phyloP scores from a whole-genome alignment of 2,329 filamentous ascomycete genomes.

The Lachnellula hyalina region DNA sequence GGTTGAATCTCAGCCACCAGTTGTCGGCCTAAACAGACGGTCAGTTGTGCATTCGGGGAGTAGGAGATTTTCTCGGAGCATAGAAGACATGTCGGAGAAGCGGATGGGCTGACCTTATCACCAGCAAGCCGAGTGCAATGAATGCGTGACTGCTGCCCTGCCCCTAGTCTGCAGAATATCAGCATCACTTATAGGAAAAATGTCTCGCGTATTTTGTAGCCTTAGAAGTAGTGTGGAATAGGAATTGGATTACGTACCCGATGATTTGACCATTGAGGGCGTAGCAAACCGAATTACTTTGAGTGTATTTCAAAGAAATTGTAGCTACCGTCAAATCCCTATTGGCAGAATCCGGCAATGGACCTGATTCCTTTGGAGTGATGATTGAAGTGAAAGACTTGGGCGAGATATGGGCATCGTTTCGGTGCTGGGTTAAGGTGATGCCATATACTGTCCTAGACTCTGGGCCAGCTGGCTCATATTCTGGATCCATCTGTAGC shows the following conservation, averaged over 20 bases:
- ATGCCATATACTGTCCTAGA: constrained; percentile 86
- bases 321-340: constrained; percentile 92
- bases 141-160: constrained; percentile 94
- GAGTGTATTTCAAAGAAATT: constrained; percentile 96
- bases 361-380: constrained; percentile 70
- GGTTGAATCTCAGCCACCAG: constrained; percentile 99
- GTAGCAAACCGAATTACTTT: constrained; percentile 99
- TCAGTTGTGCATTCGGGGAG: background rate
- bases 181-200: background rate
- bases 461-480: constrained; percentile 69
- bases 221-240: too few species aligned
- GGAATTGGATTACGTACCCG: constrained; percentile 32
- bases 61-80: background rate
- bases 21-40: constrained; percentile 62
- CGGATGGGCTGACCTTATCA: constrained; percentile 57
- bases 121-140: constrained; percentile 97
- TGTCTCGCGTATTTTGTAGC: background rate
- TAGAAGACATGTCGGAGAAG: background rate
- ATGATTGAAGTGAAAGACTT: constrained; percentile 81
- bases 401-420: constrained; percentile 81
- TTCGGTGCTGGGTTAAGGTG: constrained; percentile 83
- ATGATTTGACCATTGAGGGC: constrained; percentile 89
- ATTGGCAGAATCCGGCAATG: constrained; percentile 73
- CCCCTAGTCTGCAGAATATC: constrained; percentile 58
- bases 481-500: constrained; percentile 87